Evolutionary conservation across 1,284 basidiomycete species (phyloP).

Genomic region (Retiboletus flavoniger): DNA sequence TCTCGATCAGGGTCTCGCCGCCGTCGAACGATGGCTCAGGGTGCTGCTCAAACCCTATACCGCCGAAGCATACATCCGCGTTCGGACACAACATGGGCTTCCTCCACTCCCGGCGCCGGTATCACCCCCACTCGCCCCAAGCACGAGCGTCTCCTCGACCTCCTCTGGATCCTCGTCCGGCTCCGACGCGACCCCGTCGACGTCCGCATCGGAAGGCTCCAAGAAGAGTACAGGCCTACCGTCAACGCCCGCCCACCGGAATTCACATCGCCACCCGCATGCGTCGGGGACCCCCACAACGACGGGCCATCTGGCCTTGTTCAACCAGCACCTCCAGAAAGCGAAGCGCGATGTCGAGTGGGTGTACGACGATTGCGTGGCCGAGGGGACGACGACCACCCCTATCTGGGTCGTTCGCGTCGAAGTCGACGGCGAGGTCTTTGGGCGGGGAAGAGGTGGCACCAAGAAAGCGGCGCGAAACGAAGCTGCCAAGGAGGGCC

Average conservation of each 20-base stretch:
- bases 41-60: constrained; percentile 63
- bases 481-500: constrained; percentile 62
- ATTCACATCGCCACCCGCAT: constrained; percentile 21
- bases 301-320: constrained; percentile 67
- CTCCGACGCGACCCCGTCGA: background rate
- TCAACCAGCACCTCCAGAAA: constrained; percentile 73
- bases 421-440: constrained; percentile 54
- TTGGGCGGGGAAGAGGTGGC: constrained; percentile 60
- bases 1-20: constrained; percentile 60
- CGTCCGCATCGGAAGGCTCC: background rate
- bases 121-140: constrained; percentile 19
- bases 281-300: constrained; percentile 29
- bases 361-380: constrained; percentile 53
- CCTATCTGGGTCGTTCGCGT: constrained; percentile 70
- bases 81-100: constrained; percentile 64
- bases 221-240: background rate
- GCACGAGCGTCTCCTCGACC: constrained; percentile 23
- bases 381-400: constrained; percentile 53
- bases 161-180: constrained; percentile 3
- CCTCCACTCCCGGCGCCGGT: constrained; percentile 31
- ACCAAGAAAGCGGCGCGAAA: constrained; percentile 77
- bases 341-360: constrained; percentile 59
- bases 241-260: constrained; percentile 6
- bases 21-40: constrained; percentile 56
- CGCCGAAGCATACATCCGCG: constrained; percentile 54